These are phyloP conservation scores for Paulownia fortunei DNA, from an alignment of 257 asterid species.

Conservation along the genomic window DNA sequence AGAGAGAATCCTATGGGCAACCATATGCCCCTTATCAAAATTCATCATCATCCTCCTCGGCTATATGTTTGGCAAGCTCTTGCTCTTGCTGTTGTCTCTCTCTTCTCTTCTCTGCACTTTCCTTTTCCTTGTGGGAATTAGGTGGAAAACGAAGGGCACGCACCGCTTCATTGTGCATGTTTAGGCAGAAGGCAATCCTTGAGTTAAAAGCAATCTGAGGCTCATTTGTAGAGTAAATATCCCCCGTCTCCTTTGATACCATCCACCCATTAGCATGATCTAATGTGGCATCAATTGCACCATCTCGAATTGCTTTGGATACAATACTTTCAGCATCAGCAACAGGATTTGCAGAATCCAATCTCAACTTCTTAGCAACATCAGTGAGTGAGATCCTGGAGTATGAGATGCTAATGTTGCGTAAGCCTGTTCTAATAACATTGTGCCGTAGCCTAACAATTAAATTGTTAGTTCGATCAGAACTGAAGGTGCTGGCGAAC, in stretches of 20 bases:
- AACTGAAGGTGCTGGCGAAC: constrained; percentile 58
- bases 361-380: constrained; percentile 71
- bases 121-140: constrained; percentile 67
- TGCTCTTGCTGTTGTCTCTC: constrained; percentile 77
- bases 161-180: constrained; percentile 80
- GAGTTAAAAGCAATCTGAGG: constrained; percentile 79
- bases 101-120: constrained; percentile 68
- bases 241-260: constrained; percentile 78
- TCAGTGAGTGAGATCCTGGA: constrained; percentile 66
- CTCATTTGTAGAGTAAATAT: constrained; percentile 77
- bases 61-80: constrained; percentile 79
- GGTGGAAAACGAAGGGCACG: constrained; percentile 79
- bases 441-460: constrained; percentile 78
- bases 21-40: constrained; percentile 39
- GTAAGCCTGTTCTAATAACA: constrained; percentile 71
- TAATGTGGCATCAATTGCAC: constrained; percentile 74
- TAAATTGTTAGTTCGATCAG: constrained; percentile 68
- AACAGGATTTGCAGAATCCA: constrained; percentile 64
- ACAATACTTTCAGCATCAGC: constrained; percentile 77
- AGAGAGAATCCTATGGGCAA: not conserved
- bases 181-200: constrained; percentile 73
- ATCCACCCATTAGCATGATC: constrained; percentile 81
- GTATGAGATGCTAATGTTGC: constrained; percentile 75
- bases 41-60: constrained; percentile 76
- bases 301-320: constrained; percentile 80